phyloP scores from a whole-genome alignment of 108 stramenopile genomes.

The Aureococcus anophagefferens region DNA sequence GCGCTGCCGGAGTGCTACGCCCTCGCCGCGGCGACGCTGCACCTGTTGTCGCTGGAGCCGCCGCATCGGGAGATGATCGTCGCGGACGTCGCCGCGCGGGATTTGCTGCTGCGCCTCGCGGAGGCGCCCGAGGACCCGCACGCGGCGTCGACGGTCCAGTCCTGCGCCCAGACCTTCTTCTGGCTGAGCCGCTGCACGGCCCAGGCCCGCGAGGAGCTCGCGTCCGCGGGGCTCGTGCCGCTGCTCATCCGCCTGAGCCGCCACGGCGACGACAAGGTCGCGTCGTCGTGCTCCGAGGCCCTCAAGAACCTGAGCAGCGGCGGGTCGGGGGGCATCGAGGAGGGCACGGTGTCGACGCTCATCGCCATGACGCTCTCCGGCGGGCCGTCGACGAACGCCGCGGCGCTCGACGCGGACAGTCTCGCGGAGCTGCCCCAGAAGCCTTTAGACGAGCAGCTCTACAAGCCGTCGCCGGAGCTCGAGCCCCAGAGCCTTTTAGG shows the following conservation, averaged over 20 bases:
- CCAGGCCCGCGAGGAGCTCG: not conserved
- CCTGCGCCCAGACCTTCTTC: not conserved
- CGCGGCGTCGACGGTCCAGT: not conserved
- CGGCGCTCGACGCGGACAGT: not conserved
- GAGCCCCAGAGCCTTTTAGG: not conserved
- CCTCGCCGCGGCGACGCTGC: not conserved
- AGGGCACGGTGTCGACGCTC: slow-evolving; percentile 20
- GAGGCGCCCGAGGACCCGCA: not conserved
- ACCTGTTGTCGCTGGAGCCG: not conserved
- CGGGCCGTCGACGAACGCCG: not conserved
- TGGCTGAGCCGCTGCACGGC: slow-evolving; percentile 4
- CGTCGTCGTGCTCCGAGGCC: slow-evolving; percentile 1
- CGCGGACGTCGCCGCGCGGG: not conserved
- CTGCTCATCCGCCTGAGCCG: not conserved
- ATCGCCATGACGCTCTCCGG: slow-evolving; percentile 12
- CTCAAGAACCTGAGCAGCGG: slow-evolving; percentile 17
- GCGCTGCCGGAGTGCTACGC: not conserved
- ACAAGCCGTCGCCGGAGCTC: not conserved
- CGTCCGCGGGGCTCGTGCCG: not conserved
- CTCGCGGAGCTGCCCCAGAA: not conserved
- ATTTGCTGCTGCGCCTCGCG: not conserved
- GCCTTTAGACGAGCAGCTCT: not conserved
- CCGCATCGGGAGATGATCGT: not conserved
- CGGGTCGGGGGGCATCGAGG: slow-evolving; percentile 17
- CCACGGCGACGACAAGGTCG: slow-evolving; percentile 4